Evolutionary conservation across 495 filamentous ascomycete genomes (phyloP), one percentile per base, ranked within the genome.

Genomic region (Penicillium paradoxum): DNA sequence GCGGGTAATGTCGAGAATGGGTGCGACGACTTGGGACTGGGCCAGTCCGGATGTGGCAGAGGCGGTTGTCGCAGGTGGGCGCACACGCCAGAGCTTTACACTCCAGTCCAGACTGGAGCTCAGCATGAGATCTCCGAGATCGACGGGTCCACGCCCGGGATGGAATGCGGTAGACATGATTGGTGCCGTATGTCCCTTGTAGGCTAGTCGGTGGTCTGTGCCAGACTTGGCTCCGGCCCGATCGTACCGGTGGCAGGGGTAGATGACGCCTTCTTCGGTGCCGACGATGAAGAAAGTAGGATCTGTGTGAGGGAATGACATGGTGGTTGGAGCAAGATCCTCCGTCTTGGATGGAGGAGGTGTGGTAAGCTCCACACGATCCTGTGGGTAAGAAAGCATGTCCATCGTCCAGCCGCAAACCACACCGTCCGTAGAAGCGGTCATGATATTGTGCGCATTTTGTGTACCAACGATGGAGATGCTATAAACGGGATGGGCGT

Each of bases 401-500:
- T 97, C 95, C 10, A 96, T 85, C 15, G 86, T 88, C 95, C 95
- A 99, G 40, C 89, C 87, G 70, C 95, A 97, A 54, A 97, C 88
- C 30, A 92, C 89, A 51, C 95, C 95, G 62, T 99, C 95, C 0
- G 95, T 99, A 3, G 91, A 96, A 64, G 86, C 88, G 17, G 90
- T 95, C 49, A 99, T 84, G 66, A 99, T 95, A 64, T 97, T 97
- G 70, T 96, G 93, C 44, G 95, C 95, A 69, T 99, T 97, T 69
- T 97, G 95, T 6, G 93, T 99, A 55, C 93, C 93, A 36, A 97
- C 88, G 24, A 97, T 91, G 39, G 93, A 90, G 52, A 99, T 84
- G 22, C 85, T 87, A 74, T 99, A 99, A 49, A 99, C 87, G 0
- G 93, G 93, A 62, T 99, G 93, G 7, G 93, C 95, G 67, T 99